Evolutionary conservation across 352 stramenopile species (phyloP), one percentile per base, ranked within the genome.

Genomic region (Pythium folliculosum): DNA sequence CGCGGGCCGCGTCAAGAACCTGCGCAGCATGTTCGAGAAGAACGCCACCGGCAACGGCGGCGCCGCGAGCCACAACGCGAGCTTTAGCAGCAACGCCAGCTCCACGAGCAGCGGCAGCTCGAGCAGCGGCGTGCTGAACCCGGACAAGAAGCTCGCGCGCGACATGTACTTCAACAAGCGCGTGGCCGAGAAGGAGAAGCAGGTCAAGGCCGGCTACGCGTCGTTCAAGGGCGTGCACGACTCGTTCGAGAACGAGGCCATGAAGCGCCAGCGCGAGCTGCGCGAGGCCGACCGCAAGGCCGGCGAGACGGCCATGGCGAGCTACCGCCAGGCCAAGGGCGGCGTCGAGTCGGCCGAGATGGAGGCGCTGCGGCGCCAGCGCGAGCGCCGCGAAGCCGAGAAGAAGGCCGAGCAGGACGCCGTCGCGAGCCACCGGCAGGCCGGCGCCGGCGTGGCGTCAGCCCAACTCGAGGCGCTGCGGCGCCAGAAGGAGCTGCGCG

Each of bases 1-100:
- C 37, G 72, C 75, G 55, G 82, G 80, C 48, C 79, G 82, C 53
- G 80, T 89, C 30, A 72, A 74, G 45, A 88, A 83, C 55, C 61
- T 91, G 49, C 82, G 82, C 53, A 78, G 71, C 50, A 91, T 87
- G 82, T 91, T 91, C 71, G 60, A 72, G 59, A 72, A 72, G 53
- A 58, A 30, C 53, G 35, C 30, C 35, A 48, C 22, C 2, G 43
- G 22, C 10, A 56, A 16, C 57, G 27, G 17, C 57, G 22, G 17
- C 57, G 22, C 49, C 22, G 23, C 47, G 21, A 25, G 27, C 63
- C 16, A 9, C 53, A 69, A 62, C 48, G 21, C 53, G 51, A 62
- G 53, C 37, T 49, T 69, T 10, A 67, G 60, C 60, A 67, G 60
- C 50, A 45, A 27, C 8, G 53, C 62, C 14, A 69, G 62, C 53